These are phyloP conservation scores for Syzygium syzygioides DNA, from an alignment of 441 rosid genomes.

Conservation along the genomic window DNA sequence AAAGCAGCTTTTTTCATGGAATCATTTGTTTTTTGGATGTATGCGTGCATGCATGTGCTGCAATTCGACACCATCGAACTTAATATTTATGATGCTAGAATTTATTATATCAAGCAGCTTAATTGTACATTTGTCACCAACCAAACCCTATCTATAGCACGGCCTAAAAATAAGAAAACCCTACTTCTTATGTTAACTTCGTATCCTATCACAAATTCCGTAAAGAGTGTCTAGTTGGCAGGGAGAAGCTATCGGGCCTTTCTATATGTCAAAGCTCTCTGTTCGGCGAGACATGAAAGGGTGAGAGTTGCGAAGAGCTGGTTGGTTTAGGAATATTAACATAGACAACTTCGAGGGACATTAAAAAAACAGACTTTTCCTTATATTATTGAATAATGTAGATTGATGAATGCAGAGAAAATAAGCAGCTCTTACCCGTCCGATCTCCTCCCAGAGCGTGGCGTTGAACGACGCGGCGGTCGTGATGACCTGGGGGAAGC, in stretches of 20 bases:
- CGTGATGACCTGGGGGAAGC: slow-evolving; percentile 95
- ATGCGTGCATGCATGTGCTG: not conserved
- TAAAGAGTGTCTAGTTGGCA: not conserved
- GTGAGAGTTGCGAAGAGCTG: not conserved
- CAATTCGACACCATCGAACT: not conserved
- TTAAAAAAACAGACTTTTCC: not conserved
- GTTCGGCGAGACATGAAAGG: not conserved
- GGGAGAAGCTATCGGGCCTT: too few relatives aligned
- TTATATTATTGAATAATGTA: not conserved
- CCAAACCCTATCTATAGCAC: not conserved
- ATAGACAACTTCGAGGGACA: not conserved
- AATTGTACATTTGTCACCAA: not conserved
- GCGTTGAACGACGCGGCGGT: slow-evolving; percentile 89
- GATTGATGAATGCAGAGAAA: not conserved
- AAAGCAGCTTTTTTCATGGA: not conserved
- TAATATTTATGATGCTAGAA: not conserved
- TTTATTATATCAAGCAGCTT: not conserved
- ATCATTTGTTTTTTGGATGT: not conserved
- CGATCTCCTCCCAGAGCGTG: slow-evolving; percentile 79
- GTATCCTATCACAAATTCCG: not conserved
- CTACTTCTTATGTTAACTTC: not conserved
- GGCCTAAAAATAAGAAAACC: not conserved
- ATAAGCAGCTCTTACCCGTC: slow-evolving; percentile 48
- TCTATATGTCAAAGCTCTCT: too few relatives aligned
- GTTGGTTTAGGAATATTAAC: not conserved